Conservation (phyloP, 2,329 filamentous ascomycete species). For the Sporothrix sp. region DNA sequence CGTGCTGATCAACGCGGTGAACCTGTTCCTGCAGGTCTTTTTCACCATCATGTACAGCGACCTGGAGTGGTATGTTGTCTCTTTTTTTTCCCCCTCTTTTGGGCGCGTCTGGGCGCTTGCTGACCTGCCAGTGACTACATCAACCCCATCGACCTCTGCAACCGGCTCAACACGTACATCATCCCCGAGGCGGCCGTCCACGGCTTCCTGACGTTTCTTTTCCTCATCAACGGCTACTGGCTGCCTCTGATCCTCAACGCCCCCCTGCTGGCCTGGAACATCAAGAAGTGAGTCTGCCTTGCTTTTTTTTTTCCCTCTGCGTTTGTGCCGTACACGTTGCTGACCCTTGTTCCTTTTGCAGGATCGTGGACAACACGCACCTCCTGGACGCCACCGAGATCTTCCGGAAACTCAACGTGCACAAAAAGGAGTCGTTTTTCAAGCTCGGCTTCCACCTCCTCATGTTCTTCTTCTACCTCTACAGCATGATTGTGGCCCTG, state of each 20-base stretch:
- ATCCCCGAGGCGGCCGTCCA: slow-evolving; percentile 97
- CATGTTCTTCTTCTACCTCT: slow-evolving; percentile 99
- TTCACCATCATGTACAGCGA: slow-evolving; percentile 99
- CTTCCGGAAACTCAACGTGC: slow-evolving; percentile 96
- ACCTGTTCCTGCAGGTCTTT: slow-evolving; percentile 98
- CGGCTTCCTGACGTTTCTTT: slow-evolving; percentile 87
- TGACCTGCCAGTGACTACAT: slow-evolving; percentile 73
- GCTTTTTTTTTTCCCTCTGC: not conserved
- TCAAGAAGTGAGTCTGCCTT: slow-evolving; percentile 73
- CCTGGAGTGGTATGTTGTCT: slow-evolving; percentile 76
- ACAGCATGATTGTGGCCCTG: slow-evolving; percentile 95
- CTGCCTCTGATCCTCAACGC: slow-evolving; percentile 83
- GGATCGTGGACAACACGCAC: slow-evolving; percentile 95
- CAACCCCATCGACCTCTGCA: slow-evolving; percentile 99
- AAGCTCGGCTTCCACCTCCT: slow-evolving; percentile 97
- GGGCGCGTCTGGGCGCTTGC: too few relatives aligned
- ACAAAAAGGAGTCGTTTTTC: slow-evolving; percentile 99
- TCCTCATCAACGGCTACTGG: slow-evolving; percentile 99
- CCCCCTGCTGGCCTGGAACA: slow-evolving; percentile 84
- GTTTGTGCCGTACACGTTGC: too few relatives aligned
- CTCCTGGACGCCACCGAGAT: slow-evolving; percentile 97
- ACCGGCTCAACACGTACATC: slow-evolving; percentile 99
- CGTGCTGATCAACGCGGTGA: slow-evolving; percentile 99
- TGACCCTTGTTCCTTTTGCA: slow-evolving; percentile 32
- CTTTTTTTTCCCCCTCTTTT: too few relatives aligned